Evolutionary conservation across 2,329 filamentous ascomycete species (phyloP).

Genomic region (Ceratocystis huliohia): DNA sequence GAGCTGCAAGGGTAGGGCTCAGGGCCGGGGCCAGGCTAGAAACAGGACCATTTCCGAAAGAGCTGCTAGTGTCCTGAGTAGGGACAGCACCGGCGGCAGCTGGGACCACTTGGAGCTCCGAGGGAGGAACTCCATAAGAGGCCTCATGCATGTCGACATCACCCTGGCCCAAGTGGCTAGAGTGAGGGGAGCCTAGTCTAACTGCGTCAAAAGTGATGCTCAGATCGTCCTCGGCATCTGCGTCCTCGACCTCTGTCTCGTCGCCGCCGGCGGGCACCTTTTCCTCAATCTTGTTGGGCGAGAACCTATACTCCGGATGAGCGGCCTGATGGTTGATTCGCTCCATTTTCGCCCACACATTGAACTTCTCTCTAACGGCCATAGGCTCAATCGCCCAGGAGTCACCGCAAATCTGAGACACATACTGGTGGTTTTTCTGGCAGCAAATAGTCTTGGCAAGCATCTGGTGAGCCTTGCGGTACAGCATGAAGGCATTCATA

Average conservation of each 20-base stretch:
- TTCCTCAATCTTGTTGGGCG: slow-evolving; percentile 38
- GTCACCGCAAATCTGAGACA: slow-evolving; percentile 73
- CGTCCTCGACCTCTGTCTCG: slow-evolving; percentile 12
- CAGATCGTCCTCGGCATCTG: not conserved
- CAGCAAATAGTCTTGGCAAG: slow-evolving; percentile 68
- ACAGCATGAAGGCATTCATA: slow-evolving; percentile 98
- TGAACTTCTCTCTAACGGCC: slow-evolving; percentile 62
- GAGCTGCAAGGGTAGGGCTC: no score
- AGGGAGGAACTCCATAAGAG: no score
- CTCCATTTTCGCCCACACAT: slow-evolving; percentile 65
- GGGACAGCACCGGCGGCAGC: no score
- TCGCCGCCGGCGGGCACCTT: slow-evolving; percentile 33
- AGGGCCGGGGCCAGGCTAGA: no score
- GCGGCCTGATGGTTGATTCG: slow-evolving; percentile 72
- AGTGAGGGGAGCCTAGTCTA: no score
- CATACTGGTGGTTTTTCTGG: slow-evolving; percentile 85
- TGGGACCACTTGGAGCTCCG: no score
- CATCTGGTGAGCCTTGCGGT: slow-evolving; percentile 83
- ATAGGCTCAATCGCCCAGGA: slow-evolving; percentile 75
- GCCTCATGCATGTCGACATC: no score
- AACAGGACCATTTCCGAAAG: no score
- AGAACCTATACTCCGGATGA: slow-evolving; percentile 89
- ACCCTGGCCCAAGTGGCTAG: no score
- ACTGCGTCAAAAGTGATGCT: no score
- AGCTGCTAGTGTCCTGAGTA: no score